Evolutionary conservation across 768 basidiomycete species (phyloP).

Genomic region (Zangia roseola): DNA sequence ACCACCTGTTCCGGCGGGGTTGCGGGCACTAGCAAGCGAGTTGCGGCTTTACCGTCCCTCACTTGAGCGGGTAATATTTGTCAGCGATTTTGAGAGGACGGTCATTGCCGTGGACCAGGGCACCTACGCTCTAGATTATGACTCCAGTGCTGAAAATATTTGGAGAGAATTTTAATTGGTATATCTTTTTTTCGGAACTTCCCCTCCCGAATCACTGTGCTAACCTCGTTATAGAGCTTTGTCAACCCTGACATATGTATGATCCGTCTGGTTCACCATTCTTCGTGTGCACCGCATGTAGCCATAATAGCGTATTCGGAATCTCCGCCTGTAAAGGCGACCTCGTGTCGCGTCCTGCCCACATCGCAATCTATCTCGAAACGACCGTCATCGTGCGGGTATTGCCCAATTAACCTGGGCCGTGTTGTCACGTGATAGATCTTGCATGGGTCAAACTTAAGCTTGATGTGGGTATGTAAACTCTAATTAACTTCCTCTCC

Average conservation of each 20-base stretch:
- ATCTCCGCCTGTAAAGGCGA: conserved; percentile 8
- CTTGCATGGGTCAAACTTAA: conserved; percentile 20
- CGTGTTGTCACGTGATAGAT: conserved; percentile 4
- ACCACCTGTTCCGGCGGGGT: conserved; percentile 48
- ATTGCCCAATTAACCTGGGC: background rate
- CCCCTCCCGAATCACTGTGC: background rate
- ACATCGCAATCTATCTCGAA: background rate
- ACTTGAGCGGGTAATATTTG: conserved; percentile 54
- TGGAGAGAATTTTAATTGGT: conserved; percentile 35
- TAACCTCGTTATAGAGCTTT: conserved; percentile 4
- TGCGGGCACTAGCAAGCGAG: conserved; percentile 59
- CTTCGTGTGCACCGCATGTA: conserved; percentile 20
- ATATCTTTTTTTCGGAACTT: conserved; percentile 8
- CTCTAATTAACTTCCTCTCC: conserved; percentile 9
- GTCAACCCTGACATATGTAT: conserved; percentile 1
- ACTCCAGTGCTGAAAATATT: conserved; percentile 19
- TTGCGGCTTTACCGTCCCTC: conserved; percentile 58
- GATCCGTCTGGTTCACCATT: conserved; percentile 6
- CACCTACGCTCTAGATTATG: conserved; percentile 27
- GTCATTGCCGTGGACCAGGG: conserved; percentile 39
- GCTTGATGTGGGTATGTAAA: conserved; percentile 22
- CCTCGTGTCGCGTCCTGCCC: background rate
- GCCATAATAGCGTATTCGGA: conserved; percentile 4
- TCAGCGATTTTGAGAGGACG: conserved; percentile 60
- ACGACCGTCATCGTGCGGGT: background rate